phyloP scores from a whole-genome alignment of 1,284 basidiomycete genomes.

The Entoloma clypeatum region DNA sequence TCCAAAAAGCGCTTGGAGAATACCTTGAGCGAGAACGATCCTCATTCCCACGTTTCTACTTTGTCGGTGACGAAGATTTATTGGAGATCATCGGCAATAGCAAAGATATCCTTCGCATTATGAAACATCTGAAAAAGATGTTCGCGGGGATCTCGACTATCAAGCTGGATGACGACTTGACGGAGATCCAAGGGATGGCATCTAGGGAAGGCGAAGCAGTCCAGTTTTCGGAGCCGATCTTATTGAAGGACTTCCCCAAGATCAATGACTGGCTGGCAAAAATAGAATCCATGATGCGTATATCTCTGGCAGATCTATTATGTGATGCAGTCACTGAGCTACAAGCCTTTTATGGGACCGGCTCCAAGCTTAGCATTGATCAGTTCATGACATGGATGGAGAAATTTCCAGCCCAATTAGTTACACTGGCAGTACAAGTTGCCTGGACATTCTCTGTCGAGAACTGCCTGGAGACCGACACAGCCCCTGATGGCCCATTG shows the following conservation, averaged over 20 bases:
- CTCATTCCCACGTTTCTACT: constrained; percentile 99
- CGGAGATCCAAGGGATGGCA: constrained; percentile 85
- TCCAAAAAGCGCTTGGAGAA: constrained; percentile 98
- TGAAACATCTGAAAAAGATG: constrained; percentile 99
- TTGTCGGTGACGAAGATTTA: constrained; percentile 98
- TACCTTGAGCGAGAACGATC: constrained; percentile 97
- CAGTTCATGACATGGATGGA: constrained; percentile 89
- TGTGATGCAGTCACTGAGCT: constrained; percentile 78
- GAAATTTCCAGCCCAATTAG: constrained; percentile 91
- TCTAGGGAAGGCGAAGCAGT: constrained; percentile 96
- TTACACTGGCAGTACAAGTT: constrained; percentile 91
- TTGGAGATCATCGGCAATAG: constrained; percentile 99
- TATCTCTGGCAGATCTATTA: constrained; percentile 84
- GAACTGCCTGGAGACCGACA: constrained; percentile 54
- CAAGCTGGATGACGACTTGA: constrained; percentile 84
- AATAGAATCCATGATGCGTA: constrained; percentile 92
- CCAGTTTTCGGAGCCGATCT: constrained; percentile 76
- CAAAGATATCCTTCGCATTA: constrained; percentile 95
- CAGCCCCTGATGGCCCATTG: constrained; percentile 64
- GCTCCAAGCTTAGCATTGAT: constrained; percentile 50
- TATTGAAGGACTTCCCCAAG: constrained; percentile 90
- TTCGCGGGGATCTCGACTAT: constrained; percentile 96
- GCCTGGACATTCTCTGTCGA: constrained; percentile 93
- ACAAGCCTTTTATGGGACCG: constrained; percentile 75
- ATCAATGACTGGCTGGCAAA: constrained; percentile 98